Evolutionary conservation across 2,329 filamentous ascomycete genomes (phyloP), one percentile per base, ranked within the genome.

Genomic region (Fusarium proliferatum): DNA sequence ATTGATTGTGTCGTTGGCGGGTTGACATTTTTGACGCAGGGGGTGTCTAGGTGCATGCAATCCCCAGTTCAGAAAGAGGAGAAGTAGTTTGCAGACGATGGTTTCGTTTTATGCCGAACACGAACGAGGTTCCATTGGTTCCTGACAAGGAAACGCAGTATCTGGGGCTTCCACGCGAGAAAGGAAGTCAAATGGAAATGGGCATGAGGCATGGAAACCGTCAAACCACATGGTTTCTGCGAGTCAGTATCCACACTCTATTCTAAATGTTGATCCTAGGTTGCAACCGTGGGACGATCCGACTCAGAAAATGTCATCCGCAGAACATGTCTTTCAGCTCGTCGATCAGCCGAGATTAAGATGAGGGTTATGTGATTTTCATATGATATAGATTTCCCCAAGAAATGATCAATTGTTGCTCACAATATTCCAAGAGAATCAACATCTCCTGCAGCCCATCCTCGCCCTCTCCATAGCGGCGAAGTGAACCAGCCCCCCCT

Each of bases 11-110:
- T 63, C 49, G 75, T 77, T 76, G 73, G 73, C 71, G 67, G 74
- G 76, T 77, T 72, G 74, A 75, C 64, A 73, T 73, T 72, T 55
- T 55, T 71, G 75, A 78, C 69, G 76, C 76, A 77, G 74, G 76
- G 76, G 76, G 64, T 61, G 43, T 52, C 56, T 41, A 58, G 76
- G 67, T 58, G 43, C 64, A 69, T 41, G 57, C 49, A 26, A 71
- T 56, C 60, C 65, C 60, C 46, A 41, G 38, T 48, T 28, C 23
- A 59, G 43, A 57, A 70, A 66, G 51, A 64, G 58, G 66, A 56
- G 43, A 60, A 52, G 26, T 21, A 53, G 36, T 36, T 39, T 49
- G 61, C 42, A 58, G 53, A 60, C 39, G 45, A n/a, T 46, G 65
- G 51, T 58, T 48, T 49, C 46, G 26, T 53, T 38, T 41, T 34